These are phyloP conservation scores for Boletales sp. DNA, from an alignment of 768 basidiomycete species.

Conservation along the genomic window DNA sequence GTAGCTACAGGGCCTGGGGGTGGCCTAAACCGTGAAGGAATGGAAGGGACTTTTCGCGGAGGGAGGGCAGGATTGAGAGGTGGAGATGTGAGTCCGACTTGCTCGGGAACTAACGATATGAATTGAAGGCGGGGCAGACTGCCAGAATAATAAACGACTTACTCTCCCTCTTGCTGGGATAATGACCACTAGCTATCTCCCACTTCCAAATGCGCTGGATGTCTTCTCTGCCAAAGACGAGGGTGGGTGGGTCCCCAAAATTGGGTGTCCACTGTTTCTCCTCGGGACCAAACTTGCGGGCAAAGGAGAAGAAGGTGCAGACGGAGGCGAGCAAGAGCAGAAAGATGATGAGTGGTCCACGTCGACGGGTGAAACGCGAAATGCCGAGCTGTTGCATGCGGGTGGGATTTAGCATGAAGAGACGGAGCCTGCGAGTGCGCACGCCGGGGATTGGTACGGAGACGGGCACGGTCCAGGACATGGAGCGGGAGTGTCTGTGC, in stretches of 20 bases:
- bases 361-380: constrained; percentile 54
- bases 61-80: constrained; percentile 77
- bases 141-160: constrained; percentile 30
- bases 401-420: constrained; percentile 58
- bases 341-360: constrained; percentile 52
- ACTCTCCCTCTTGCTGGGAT: constrained; percentile 81
- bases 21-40: constrained; percentile 47
- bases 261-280: constrained; percentile 62
- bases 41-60: constrained; percentile 41
- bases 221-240: constrained; percentile 75
- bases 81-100: constrained; percentile 51
- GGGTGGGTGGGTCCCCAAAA: constrained; percentile 61
- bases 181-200: constrained; percentile 93
- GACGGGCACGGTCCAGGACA: constrained; percentile 58
- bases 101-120: constrained; percentile 58
- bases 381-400: constrained; percentile 56
- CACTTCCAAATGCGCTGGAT: constrained; percentile 91
- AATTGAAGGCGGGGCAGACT: neutral
- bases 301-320: constrained; percentile 58
- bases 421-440: constrained; percentile 49
- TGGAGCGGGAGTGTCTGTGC: constrained; percentile 40
- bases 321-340: constrained; percentile 43
- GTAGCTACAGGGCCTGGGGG: constrained; percentile 46
- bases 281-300: constrained; percentile 56
- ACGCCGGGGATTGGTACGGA: constrained; percentile 60